phyloP scores from a whole-genome alignment of 1,139 yeast species.

The Saccharomycopsis hybrid region DNA sequence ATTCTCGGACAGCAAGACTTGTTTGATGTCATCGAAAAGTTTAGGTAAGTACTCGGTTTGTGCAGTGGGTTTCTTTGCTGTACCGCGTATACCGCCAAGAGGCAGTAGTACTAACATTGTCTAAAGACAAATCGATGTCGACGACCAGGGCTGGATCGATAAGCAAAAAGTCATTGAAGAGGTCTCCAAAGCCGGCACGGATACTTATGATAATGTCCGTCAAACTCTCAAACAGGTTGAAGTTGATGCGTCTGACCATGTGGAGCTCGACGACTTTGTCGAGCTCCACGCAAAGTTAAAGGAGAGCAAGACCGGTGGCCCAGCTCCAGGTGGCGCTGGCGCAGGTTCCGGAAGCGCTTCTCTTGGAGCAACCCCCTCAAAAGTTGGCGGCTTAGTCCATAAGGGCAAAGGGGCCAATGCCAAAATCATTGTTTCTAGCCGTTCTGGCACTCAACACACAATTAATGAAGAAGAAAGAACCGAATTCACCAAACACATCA shows the following conservation, averaged over 20 bases:
- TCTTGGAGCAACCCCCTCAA: constrained; percentile 24
- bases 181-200: constrained; percentile 71
- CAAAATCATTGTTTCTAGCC: constrained; percentile 72
- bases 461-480: constrained; percentile 95
- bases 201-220: constrained; percentile 86
- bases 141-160: constrained; percentile 94
- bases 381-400: constrained; percentile 38
- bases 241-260: constrained; percentile 95
- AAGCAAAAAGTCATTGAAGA: constrained; percentile 85
- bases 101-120: too few species aligned
- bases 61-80: too few species aligned
- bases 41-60: constrained; percentile 34
- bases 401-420: constrained; percentile 46
- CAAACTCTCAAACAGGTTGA: constrained; percentile 85
- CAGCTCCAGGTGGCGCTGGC: constrained; percentile 24
- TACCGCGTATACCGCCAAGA: too few species aligned
- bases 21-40: constrained; percentile 76
- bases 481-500: constrained; percentile 94
- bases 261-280: constrained; percentile 92
- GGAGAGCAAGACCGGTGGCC: constrained; percentile 32
- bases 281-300: constrained; percentile 72
- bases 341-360: constrained; percentile 25
- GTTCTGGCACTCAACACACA: constrained; percentile 93
- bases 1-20: constrained; percentile 78
- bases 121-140: constrained; percentile 67